phyloP scores from a whole-genome alignment of 345 rosid species.

The Eucalyptus erythrocorys region DNA sequence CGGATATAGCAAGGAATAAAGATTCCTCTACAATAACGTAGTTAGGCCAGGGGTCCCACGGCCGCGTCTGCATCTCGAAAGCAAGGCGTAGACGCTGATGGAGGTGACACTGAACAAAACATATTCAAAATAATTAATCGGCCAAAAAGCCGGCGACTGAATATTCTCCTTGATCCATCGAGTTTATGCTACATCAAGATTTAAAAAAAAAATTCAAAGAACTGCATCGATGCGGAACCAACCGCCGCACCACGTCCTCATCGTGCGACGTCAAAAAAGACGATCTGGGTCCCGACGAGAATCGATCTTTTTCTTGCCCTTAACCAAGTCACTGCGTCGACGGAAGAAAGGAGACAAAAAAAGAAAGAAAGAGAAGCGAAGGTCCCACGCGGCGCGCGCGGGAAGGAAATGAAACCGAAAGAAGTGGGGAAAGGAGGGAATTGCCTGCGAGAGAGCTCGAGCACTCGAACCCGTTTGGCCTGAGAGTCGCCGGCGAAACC shows the following conservation, averaged over 20 bases:
- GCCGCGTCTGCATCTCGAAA: neutral
- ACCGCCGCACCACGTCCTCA: neutral
- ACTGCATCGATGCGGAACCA: neutral
- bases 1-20: neutral
- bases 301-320: neutral
- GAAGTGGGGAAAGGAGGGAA: neutral
- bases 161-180: neutral
- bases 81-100: neutral
- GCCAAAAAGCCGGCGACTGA: neutral
- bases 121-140: neutral
- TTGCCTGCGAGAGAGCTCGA: constrained; percentile 99
- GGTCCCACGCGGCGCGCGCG: neutral
- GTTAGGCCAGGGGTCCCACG: neutral
- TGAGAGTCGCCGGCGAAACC: constrained; percentile 93
- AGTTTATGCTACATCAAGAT: neutral
- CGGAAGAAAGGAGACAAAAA: neutral
- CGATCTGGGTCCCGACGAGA: neutral
- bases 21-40: neutral
- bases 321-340: too few species aligned
- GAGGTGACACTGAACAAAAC: neutral
- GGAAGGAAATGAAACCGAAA: neutral
- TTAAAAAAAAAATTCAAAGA: neutral
- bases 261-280: neutral
- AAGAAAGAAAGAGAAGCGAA: neutral
- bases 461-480: constrained; percentile 90